phyloP scores from a whole-genome alignment of 768 basidiomycete genomes.

The Dendrothele bispora region DNA sequence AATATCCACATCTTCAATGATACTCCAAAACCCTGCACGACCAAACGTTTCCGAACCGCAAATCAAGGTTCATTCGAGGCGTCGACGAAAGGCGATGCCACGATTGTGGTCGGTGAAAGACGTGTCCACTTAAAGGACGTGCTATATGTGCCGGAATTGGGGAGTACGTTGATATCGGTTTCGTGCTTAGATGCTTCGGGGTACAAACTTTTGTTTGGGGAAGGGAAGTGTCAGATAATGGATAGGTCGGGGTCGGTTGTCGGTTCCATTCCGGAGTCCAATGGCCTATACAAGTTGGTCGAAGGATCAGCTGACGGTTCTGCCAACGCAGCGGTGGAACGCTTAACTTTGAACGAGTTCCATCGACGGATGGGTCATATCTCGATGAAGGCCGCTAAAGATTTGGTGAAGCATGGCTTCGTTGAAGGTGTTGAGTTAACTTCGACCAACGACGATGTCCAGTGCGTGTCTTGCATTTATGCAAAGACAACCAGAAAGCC shows the following conservation, averaged over 20 bases:
- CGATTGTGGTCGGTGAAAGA: no score
- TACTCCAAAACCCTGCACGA: neutral
- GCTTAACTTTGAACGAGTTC: conserved; percentile 25
- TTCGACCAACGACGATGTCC: conserved; percentile 15
- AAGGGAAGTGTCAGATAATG: conserved; percentile 17
- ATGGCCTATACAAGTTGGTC: conserved; percentile 21
- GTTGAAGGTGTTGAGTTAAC: conserved; percentile 29
- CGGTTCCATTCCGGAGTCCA: conserved; percentile 21
- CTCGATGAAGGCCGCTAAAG: conserved; percentile 16
- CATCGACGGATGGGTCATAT: conserved; percentile 37
- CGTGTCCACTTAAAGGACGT: no score
- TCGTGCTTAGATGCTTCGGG: conserved; percentile 34
- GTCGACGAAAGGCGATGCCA: no score
- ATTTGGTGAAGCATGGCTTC: conserved; percentile 25
- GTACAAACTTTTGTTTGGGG: conserved; percentile 22
- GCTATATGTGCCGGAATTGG: neutral
- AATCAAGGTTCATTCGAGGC: neutral
- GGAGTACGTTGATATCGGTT: conserved; percentile 27
- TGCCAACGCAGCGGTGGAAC: conserved; percentile 12
- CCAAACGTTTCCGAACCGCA: neutral
- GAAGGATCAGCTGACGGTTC: conserved; percentile 15
- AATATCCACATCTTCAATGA: neutral
- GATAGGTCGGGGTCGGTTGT: conserved; percentile 12
- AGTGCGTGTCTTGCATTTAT: conserved; percentile 44
- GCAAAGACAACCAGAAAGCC: conserved; percentile 38